phyloP scores from a whole-genome alignment of 495 filamentous ascomycete genomes.

The Neurospora cerealis region DNA sequence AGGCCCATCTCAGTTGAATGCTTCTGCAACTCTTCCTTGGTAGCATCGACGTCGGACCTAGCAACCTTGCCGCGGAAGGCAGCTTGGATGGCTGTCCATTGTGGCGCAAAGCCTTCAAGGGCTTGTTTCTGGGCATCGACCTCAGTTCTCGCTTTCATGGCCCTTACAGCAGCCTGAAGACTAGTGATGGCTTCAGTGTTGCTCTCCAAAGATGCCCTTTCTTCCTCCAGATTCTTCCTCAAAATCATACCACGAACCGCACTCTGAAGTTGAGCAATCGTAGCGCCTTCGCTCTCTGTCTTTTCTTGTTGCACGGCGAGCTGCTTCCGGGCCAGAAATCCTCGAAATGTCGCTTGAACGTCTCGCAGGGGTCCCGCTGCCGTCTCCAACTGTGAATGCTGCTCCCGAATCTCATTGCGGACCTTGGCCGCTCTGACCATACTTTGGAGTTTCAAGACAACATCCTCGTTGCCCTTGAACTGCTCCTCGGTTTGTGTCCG shows the following conservation, averaged over 20 bases:
- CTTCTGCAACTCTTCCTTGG: slow-evolving; percentile 29
- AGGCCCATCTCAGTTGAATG: slow-evolving; percentile 23
- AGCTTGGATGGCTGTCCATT: slow-evolving; percentile 42
- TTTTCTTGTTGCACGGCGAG: slow-evolving; percentile 44
- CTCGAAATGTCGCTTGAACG: slow-evolving; percentile 66
- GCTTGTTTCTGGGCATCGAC: slow-evolving; percentile 26
- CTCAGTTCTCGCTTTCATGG: slow-evolving; percentile 26
- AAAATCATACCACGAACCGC: slow-evolving; percentile 41
- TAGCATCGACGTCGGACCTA: slow-evolving; percentile 28
- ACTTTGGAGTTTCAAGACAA: slow-evolving; percentile 76
- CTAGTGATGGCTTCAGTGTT: slow-evolving; percentile 27
- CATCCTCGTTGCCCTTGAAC: slow-evolving; percentile 59
- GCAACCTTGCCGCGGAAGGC: slow-evolving; percentile 35
- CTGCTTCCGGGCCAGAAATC: slow-evolving; percentile 42
- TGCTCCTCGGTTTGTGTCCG: slow-evolving; percentile 49
- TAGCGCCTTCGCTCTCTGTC: slow-evolving; percentile 34
- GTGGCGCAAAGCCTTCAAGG: slow-evolving; percentile 27
- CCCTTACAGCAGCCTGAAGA: slow-evolving; percentile 42
- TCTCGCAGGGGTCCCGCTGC: slow-evolving; percentile 46
- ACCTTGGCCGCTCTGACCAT: slow-evolving; percentile 69
- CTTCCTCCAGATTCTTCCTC: slow-evolving; percentile 28
- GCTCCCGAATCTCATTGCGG: slow-evolving; percentile 53
- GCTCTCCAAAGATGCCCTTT: slow-evolving; percentile 27
- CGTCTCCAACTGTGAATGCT: slow-evolving; percentile 50
- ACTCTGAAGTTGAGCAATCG: slow-evolving; percentile 41